Evolutionary conservation across 1,284 basidiomycete species (phyloP).

Genomic region (Rugosomyces carneus): DNA sequence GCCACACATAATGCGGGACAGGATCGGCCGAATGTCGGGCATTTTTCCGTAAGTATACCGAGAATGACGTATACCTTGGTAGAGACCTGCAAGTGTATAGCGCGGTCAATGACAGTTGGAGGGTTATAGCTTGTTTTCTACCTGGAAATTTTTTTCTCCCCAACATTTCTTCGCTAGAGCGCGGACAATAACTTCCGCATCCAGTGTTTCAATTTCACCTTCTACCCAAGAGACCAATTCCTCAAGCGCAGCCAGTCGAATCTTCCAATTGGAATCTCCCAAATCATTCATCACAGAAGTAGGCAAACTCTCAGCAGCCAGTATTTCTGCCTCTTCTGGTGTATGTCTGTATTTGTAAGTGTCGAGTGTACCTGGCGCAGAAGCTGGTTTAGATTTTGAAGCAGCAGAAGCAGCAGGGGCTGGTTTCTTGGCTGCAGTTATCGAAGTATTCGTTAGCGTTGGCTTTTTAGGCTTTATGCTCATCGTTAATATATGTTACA

Average conservation of each 20-base stretch:
- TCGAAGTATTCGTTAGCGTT: conserved; percentile 21
- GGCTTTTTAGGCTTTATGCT: conserved; percentile 44
- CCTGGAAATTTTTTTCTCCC: conserved; percentile 99
- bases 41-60: conserved; percentile 67
- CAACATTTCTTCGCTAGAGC: conserved; percentile 91
- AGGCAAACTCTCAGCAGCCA: conserved; percentile 76
- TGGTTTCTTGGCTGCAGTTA: conserved; percentile 26
- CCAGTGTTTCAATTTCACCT: conserved; percentile 59
- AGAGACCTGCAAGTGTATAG: conserved; percentile 59
- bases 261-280: conserved; percentile 90
- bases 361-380: conserved; percentile 50
- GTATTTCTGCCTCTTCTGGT: conserved; percentile 86
- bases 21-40: conserved; percentile 81
- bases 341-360: conserved; percentile 89
- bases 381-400: conserved; percentile 18
- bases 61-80: conserved; percentile 81
- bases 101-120: neutral
- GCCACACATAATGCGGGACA: conserved; percentile 80
- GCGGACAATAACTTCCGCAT: conserved; percentile 89
- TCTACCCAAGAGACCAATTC: conserved; percentile 86
- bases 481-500: neutral
- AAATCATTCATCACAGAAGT: conserved; percentile 66
- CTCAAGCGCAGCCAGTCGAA: conserved; percentile 80
- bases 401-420: conserved; percentile 14
- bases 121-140: conserved; percentile 25